Conservation (phyloP, 768 basidiomycete species). For the Rhodotorula toruloides region DNA sequence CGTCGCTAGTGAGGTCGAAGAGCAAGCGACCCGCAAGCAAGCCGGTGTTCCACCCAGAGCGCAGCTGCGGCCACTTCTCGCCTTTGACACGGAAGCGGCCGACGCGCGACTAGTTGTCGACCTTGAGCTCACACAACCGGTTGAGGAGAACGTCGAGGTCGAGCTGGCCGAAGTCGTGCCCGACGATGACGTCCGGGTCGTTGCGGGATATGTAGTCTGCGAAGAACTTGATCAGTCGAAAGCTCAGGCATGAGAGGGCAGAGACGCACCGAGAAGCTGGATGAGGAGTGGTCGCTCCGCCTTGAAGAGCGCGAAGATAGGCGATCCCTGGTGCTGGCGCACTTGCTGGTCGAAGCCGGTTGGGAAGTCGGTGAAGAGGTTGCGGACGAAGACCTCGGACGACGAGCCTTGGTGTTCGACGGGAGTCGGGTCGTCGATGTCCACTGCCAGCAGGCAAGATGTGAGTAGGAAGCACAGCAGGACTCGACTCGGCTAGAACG, state of each 20-base stretch:
- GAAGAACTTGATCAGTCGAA: too few species aligned
- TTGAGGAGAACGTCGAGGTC: constrained; percentile 90
- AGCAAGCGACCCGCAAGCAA: constrained; percentile 79
- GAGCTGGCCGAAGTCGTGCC: constrained; percentile 87
- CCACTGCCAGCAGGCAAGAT: constrained; percentile 53
- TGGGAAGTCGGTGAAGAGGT: constrained; percentile 74
- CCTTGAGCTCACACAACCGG: constrained; percentile 82
- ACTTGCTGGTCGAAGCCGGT: constrained; percentile 70
- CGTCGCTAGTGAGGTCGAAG: constrained; percentile 89
- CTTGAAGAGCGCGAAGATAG: constrained; percentile 62
- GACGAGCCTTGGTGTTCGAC: constrained; percentile 77
- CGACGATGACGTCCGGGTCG: constrained; percentile 90
- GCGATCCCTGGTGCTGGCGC: constrained; percentile 42
- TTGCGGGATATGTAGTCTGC: constrained; percentile 70
- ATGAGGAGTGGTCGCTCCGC: constrained; percentile 83
- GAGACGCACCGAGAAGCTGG: constrained; percentile 66
- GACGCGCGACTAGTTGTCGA: constrained; percentile 88
- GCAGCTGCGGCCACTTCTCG: constrained; percentile 71
- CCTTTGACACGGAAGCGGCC: constrained; percentile 70
- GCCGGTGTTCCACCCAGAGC: constrained; percentile 73
- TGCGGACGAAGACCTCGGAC: constrained; percentile 82
- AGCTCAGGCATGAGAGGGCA: not conserved
- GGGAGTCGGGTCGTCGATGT: constrained; percentile 85
- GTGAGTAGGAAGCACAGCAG: not conserved
- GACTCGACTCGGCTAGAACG: too few species aligned